Base-by-base conservation (phyloP, 1,284 basidiomycete genomes). In the Neonothopanus nambi region DNA sequence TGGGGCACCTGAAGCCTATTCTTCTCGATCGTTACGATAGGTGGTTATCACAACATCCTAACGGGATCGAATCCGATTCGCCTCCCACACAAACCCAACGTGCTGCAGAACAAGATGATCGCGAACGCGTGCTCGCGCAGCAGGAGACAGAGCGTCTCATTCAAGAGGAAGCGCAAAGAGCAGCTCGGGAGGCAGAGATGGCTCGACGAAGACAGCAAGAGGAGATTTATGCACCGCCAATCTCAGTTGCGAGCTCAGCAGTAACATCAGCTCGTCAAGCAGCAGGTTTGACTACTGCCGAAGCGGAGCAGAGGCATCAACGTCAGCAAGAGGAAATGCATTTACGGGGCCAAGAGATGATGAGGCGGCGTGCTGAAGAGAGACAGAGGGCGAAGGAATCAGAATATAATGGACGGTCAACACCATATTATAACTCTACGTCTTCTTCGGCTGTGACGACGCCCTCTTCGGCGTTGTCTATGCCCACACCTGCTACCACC, bases 21-120 rank as follows among this genome's bases (percentile, higher is more conserved):
- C 71, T 84, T 15, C 72, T 81, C 35, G 74, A 80, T 41, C 73
- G 79, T n/a, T 76, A 77, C 52, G 77, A 80, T 48, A 68, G 69
- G 41, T 84, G 81, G 81, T 61, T 63, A 6, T 59, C 62, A 13
- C 66, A 70, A 43, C 65, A 77, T 52, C 66, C 68, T 3, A 52
- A 65, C 24, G 58, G 39, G 38, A 56, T 52, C n/a, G 55, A 53
- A n/a, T 33, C 41, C 11, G 45, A 46, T 28, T 39, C 51, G 11
- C 30, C 30, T 9, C 28, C 51, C 35, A 48, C 13, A 2, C 30
- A 33, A 9, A 11, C 30, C 30, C 30, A 33, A 13, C 4, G 2
- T 33, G 64, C 65, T 8, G 59, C 63, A 43, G 48, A 36, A 36
- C 26, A n/a, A 20, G 24, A 11, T 17, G 26, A 13, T 43, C 23